phyloP scores from a whole-genome alignment of 352 stramenopile species.

The Globisporangium barbulae region DNA sequence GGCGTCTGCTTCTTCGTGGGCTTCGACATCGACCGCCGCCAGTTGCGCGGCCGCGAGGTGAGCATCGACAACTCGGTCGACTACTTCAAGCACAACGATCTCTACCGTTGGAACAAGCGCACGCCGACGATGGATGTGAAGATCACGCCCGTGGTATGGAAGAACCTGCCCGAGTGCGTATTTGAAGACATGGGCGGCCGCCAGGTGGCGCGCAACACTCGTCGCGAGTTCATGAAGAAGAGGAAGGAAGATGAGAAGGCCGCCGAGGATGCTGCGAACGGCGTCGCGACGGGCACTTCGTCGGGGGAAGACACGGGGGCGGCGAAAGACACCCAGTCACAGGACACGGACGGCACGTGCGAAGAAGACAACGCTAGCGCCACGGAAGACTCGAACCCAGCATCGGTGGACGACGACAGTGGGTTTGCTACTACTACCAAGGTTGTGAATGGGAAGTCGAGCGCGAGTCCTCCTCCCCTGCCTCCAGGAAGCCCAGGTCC shows the following conservation, averaged over 20 bases:
- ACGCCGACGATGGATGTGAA: conserved; percentile 83
- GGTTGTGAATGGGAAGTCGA: background rate
- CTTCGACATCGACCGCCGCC: conserved; percentile 80
- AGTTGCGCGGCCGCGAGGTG: conserved; percentile 74
- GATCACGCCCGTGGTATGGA: conserved; percentile 85
- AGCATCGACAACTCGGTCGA: conserved; percentile 85
- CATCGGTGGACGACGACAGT: conserved; percentile 2
- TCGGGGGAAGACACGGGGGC: conserved; percentile 41
- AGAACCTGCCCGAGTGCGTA: conserved; percentile 76
- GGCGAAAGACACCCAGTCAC: conserved; percentile 46
- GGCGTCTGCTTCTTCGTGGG: conserved; percentile 83
- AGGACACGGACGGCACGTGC: conserved; percentile 47
- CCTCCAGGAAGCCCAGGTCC: conserved; percentile 22
- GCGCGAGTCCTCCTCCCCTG: background rate
- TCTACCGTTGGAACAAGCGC: conserved; percentile 89
- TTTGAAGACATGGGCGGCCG: conserved; percentile 87
- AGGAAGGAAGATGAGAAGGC: conserved; percentile 86
- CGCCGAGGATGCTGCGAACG: conserved; percentile 34
- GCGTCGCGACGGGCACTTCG: conserved; percentile 23
- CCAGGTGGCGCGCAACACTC: conserved; percentile 43
- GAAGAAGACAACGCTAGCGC: conserved; percentile 40
- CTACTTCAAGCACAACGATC: conserved; percentile 87
- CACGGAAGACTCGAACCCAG: conserved; percentile 40
- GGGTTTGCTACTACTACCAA: background rate
- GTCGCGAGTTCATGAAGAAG: conserved; percentile 80